These are phyloP conservation scores for Lactarius evosmus DNA, from an alignment of 768 basidiomycete species.

Conservation along the genomic window DNA sequence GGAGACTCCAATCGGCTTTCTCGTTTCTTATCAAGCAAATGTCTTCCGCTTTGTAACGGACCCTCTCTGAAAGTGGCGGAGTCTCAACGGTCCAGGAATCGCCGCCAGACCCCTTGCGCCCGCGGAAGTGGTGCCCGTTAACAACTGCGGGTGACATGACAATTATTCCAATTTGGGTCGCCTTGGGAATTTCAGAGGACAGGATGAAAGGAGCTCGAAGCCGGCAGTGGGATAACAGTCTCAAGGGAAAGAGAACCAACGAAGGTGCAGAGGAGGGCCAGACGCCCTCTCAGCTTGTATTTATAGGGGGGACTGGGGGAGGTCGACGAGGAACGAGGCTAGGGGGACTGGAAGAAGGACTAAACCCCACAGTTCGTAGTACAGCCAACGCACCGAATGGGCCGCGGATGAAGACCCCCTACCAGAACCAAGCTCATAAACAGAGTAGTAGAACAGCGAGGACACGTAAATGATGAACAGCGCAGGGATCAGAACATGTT, in stretches of 20 bases:
- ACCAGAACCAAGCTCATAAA: not conserved
- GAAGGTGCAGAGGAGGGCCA: not conserved
- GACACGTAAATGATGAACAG: not conserved
- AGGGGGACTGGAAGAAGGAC: not conserved
- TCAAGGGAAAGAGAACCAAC: not conserved
- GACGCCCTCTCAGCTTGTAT: not conserved
- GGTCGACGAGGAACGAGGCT: not conserved
- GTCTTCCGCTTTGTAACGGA: slow-evolving; percentile 6
- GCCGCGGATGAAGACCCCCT: too few relatives aligned
- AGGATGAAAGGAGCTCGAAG: not conserved
- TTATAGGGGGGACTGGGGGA: not conserved
- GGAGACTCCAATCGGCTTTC: not conserved
- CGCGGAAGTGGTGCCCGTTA: not conserved
- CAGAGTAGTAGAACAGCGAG: not conserved
- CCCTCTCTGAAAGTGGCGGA: not conserved
- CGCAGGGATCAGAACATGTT: not conserved
- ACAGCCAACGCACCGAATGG: not conserved
- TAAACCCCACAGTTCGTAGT: not conserved
- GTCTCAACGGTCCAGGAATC: slow-evolving; percentile 8
- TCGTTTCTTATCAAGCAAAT: slow-evolving; percentile 25
- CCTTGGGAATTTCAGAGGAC: not conserved
- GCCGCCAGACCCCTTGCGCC: not conserved
- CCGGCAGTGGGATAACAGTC: not conserved
- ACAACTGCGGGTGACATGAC: not conserved
- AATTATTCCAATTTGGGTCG: not conserved